Percentiles rank a stretch among this genome's conserved stretches.
Evolutionary conservation across 352 stramenopile genomes (phyloP).

Genomic region (Achlya hypogyna): DNA sequence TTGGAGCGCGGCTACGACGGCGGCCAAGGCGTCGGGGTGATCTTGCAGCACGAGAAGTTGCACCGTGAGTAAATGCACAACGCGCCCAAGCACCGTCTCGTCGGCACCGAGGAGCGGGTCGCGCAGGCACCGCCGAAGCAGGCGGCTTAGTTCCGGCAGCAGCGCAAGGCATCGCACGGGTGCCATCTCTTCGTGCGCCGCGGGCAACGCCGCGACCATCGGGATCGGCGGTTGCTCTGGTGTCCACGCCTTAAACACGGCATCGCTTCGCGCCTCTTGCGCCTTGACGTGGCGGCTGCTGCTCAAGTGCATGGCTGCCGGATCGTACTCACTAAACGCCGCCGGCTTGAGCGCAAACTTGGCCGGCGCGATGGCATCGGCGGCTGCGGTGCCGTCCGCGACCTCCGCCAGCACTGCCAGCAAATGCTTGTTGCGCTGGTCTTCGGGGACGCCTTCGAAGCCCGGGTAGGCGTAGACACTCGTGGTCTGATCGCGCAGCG

Average conservation of each 20-base stretch:
- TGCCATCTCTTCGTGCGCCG: conserved; percentile 42
- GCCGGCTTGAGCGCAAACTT: conserved; percentile 76
- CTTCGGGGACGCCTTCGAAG: conserved; percentile 7
- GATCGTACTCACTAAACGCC: conserved; percentile 72
- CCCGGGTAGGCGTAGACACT: conserved; percentile 30
- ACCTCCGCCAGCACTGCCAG: conserved; percentile 52
- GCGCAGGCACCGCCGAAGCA: conserved; percentile 60
- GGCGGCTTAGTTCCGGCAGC: conserved; percentile 47
- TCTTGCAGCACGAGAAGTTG: conserved; percentile 34
- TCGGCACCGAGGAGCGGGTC: conserved; percentile 29
- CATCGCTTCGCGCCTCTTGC: conserved; percentile 66
- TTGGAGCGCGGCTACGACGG: conserved; percentile 26
- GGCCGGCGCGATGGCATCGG: conserved; percentile 59
- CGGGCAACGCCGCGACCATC: conserved; percentile 47
- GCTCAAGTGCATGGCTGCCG: conserved; percentile 68
- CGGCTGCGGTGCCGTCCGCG: conserved; percentile 39
- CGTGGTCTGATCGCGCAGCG: conserved; percentile 66
- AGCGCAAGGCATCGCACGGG: conserved; percentile 47
- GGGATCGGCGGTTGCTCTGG: conserved; percentile 44
- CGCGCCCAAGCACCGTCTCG: conserved; percentile 2
- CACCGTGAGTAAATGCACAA: conserved; percentile 28
- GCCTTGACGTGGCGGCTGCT: conserved; percentile 68
- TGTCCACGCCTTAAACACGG: conserved; percentile 76
- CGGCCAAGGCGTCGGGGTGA: conserved; percentile 32
- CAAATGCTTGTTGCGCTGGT: neutral